These are phyloP conservation scores for Hibiscus mutabilis DNA, from an alignment of 345 rosid genomes.

Conservation along the genomic window DNA sequence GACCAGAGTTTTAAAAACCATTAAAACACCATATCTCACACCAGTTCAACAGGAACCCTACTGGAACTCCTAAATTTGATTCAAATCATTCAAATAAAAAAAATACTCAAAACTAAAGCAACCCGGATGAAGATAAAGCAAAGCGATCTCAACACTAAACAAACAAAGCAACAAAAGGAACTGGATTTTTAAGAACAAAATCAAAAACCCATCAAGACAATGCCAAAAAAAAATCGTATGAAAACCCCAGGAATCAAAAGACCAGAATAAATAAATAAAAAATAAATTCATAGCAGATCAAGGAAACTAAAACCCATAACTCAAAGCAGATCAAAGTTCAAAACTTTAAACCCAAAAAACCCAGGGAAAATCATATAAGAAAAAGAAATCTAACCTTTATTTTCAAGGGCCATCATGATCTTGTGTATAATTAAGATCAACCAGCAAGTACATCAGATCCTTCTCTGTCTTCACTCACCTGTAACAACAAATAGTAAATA, in stretches of 20 bases:
- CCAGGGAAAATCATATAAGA: background rate
- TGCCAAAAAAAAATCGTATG: background rate
- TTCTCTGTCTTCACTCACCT: constrained; percentile 38
- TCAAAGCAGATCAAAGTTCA: constrained; percentile 4
- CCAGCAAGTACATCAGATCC: constrained; percentile 65
- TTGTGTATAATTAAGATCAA: constrained; percentile 34
- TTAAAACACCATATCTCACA: background rate
- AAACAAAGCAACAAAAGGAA: background rate
- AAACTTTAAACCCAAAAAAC: background rate
- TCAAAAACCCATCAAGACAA: background rate
- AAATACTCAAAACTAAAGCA: background rate
- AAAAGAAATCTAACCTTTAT: constrained; percentile 33
- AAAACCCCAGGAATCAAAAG: background rate
- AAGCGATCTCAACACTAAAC: background rate
- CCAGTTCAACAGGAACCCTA: background rate
- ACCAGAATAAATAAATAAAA: background rate
- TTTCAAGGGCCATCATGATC: constrained; percentile 59
- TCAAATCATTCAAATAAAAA: background rate
- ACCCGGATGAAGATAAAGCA: constrained; percentile 9
- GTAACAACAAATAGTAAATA: background rate
- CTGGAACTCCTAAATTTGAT: background rate
- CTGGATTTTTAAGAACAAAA: background rate
- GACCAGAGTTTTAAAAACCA: background rate
- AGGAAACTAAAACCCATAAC: constrained; percentile 2
- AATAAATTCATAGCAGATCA: background rate